Conservation (phyloP, 2,329 filamentous ascomycete genomes). For the Colletotrichum plurivorum region DNA sequence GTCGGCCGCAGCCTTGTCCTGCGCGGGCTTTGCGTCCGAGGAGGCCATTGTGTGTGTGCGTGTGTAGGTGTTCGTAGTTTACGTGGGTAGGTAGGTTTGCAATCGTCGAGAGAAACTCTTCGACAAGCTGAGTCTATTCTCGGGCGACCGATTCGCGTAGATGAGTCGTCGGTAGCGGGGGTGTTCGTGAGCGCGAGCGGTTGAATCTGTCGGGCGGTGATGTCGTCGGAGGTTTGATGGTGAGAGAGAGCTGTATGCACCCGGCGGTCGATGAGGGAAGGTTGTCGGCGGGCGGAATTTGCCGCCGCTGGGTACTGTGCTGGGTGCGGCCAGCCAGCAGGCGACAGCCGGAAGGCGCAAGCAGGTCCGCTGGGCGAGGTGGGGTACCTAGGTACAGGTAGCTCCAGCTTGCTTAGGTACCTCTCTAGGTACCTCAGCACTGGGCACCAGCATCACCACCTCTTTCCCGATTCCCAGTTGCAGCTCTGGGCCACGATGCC, state of each 20-base stretch:
- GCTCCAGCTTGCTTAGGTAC: conserved; percentile 27
- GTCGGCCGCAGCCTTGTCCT: conserved; percentile 52
- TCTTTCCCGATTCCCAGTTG: not conserved
- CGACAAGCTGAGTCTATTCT: not conserved
- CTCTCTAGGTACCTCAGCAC: not conserved
- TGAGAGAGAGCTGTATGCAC: conserved; percentile 11
- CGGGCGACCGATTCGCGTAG: not conserved
- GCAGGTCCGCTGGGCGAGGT: conserved; percentile 9
- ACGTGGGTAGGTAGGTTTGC: not conserved
- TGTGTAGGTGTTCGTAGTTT: conserved; percentile 7
- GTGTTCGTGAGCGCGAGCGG: not conserved
- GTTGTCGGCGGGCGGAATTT: conserved; percentile 38
- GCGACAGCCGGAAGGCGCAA: conserved; percentile 25
- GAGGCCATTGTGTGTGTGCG: conserved; percentile 44
- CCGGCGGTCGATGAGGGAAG: conserved; percentile 17
- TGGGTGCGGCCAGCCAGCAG: conserved; percentile 24
- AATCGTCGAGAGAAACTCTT: conserved; percentile 1
- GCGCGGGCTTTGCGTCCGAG: conserved; percentile 48
- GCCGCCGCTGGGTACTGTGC: conserved; percentile 7
- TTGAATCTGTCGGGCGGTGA: not conserved
- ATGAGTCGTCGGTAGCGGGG: not conserved
- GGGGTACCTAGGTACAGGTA: conserved; percentile 6
- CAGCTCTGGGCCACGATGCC: not conserved
- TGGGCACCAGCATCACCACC: no score
- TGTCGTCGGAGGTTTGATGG: not conserved